A percentile compares a stretch with the other conserved stretches of the same genome.
These are phyloP conservation scores for Nakaseomyces delphensis DNA, from an alignment of 1,139 yeast genomes.

Conservation along the genomic window DNA sequence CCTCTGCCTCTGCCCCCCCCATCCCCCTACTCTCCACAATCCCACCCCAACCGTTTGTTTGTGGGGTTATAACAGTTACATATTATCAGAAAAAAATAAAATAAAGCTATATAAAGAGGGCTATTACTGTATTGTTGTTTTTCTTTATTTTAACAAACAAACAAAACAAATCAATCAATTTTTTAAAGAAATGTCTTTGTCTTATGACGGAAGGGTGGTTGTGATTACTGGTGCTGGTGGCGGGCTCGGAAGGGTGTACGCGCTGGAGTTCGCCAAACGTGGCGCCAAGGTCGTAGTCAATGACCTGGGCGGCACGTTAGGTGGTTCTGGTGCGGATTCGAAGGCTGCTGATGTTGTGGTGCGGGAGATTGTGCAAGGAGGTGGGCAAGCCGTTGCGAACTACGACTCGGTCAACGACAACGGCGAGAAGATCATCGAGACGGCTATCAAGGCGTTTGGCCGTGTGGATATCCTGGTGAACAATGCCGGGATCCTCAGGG, in stretches of 20 bases:
- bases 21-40: too few relatives aligned
- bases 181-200: neutral
- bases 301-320: slow-evolving; percentile 79
- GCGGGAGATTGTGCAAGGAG: slow-evolving; percentile 59
- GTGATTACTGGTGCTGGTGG: slow-evolving; percentile 97
- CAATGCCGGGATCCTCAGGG: slow-evolving; percentile 89
- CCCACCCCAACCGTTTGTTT: too few relatives aligned
- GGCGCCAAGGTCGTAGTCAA: slow-evolving; percentile 92
- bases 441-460: slow-evolving; percentile 82
- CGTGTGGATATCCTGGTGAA: slow-evolving; percentile 82
- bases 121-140: too few relatives aligned
- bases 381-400: slow-evolving; percentile 89
- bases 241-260: slow-evolving; percentile 86
- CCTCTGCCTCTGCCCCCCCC: too few relatives aligned
- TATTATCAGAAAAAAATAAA: too few relatives aligned
- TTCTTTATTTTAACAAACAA: too few relatives aligned
- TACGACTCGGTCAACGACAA: slow-evolving; percentile 80
- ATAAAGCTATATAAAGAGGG: too few relatives aligned
- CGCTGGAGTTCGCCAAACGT: slow-evolving; percentile 75
- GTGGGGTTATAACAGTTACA: too few relatives aligned
- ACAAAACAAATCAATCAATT: neutral
- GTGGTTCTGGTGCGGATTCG: slow-evolving; percentile 57
- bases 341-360: slow-evolving; percentile 87
- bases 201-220: slow-evolving; percentile 73
- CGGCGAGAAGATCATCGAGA: slow-evolving; percentile 77